Evolutionary conservation across 176 grass and related monocot genomes (phyloP), one percentile per base, ranked within the genome.

Genomic region (Rhipidocladum racemiflorum): DNA sequence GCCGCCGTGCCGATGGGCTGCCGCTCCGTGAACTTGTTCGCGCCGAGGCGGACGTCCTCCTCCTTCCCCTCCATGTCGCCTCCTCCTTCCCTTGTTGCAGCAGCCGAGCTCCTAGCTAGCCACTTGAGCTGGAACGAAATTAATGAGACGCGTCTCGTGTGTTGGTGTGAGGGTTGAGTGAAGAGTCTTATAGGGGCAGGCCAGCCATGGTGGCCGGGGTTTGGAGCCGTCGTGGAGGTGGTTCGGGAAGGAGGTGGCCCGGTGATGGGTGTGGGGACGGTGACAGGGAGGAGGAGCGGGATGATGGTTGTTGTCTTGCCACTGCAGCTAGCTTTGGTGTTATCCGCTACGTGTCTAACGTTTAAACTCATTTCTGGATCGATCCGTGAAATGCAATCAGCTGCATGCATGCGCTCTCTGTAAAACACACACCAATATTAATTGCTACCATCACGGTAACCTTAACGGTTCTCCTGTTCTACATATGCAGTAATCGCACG

Each of bases 1-100:
- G 94, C 91, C 46, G 94, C 70, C 7, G 87, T 97, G 72, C 94
- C 91, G 67, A 97, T 91, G 9, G 94, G 91, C 75, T 97, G 94
- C 7, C 84, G 81, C 87, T 97, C 94, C 9, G 88, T 61, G 89
- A 66, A 97, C 81, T 94, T 94, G 94, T 93, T 97, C 6, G 91
- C 87, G 3, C 94, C 91, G 1, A 94, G 81, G 40, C 85, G 83
- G 6, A 94, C 94, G 39, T 97, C 94, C 87, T 97, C 91, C 85
- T 94, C 91, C 78, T 94, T 97, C 28, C 82, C 86, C 75, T 97
- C 91, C 94, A 97, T 97, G 48, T 38, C 61, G 21, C 20, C n/a
- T 7, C 16, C 75, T n/a, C 4, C 13, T 21, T 36, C 14, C 40
- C 24, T 32, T 12, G 32, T 55, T 25, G 46, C 54, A 66, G 18